A percentile compares a stretch with the other conserved stretches of the same genome.
Evolutionary conservation across 768 basidiomycete species (phyloP).

Genomic region (Tephrocybe sp.): DNA sequence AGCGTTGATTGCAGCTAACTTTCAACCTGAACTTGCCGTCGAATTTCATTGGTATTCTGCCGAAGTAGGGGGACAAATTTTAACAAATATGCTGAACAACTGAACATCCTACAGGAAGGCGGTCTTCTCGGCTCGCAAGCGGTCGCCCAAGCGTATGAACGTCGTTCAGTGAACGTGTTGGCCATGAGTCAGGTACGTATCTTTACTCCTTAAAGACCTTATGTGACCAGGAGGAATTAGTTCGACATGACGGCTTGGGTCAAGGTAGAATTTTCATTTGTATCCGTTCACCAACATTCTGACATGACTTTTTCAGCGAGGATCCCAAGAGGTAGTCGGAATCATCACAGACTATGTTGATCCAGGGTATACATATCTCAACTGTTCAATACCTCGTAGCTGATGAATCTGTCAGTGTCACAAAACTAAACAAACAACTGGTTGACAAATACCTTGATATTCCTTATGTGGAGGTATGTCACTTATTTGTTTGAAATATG

Average conservation of each 20-base stretch:
- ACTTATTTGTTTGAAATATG: conserved; percentile 4
- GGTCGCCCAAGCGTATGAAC: conserved; percentile 73
- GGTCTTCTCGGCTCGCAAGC: conserved; percentile 90
- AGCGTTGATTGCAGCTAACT: conserved; percentile 64
- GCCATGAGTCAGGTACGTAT: conserved; percentile 76
- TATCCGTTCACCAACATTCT: conserved; percentile 2
- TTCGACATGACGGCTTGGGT: conserved; percentile 97
- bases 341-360: conserved; percentile 86
- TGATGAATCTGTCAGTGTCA: conserved; percentile 51
- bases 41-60: conserved; percentile 88
- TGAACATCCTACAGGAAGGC: conserved; percentile 56
- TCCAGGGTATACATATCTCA: conserved; percentile 37
- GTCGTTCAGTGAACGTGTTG: conserved; percentile 59
- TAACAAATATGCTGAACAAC: conserved; percentile 10
- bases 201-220: conserved; percentile 10
- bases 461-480: conserved; percentile 62
- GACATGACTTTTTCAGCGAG: conserved; percentile 38
- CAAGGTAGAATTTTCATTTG: conserved; percentile 49
- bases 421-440: conserved; percentile 74
- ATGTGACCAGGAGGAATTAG: conserved; percentile 34
- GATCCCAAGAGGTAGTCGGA: conserved; percentile 74
- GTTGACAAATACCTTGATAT: conserved; percentile 80
- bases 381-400: not conserved
- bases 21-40: conserved; percentile 60
- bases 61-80: conserved; percentile 44